Evolutionary conservation across 1,284 basidiomycete species (phyloP).

Genomic region (Puccinia horiana): DNA sequence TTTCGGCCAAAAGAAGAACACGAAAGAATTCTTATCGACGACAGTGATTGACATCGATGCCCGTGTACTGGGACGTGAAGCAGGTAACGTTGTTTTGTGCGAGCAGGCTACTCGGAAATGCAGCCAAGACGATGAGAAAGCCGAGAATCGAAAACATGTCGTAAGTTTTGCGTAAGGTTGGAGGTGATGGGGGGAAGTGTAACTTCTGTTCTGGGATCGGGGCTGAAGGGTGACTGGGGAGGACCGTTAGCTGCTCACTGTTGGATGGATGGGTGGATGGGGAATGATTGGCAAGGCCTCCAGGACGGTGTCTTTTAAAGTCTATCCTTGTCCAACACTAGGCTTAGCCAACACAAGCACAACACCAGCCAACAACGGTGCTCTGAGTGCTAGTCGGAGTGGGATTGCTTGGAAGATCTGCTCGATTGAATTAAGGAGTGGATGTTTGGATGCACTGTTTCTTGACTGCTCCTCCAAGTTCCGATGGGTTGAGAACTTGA

Average conservation of each 20-base stretch:
- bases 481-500: background rate
- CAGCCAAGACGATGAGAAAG: background rate
- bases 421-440: background rate
- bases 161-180: background rate
- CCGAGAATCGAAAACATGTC: background rate
- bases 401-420: background rate
- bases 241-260: background rate
- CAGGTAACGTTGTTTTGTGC: slow-evolving; percentile 2
- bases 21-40: background rate
- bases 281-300: background rate
- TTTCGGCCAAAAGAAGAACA: background rate
- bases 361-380: background rate
- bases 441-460: background rate
- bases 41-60: background rate
- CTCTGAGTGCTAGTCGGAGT: background rate
- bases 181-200: background rate
- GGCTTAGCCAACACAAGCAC: background rate
- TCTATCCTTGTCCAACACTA: background rate
- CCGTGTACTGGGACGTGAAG: slow-evolving; percentile 3
- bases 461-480: background rate
- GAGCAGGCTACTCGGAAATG: background rate
- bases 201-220: background rate
- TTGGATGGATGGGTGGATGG: background rate
- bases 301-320: background rate
- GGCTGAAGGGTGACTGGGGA: background rate